A percentile compares a stretch with the other conserved stretches of the same genome.
Evolutionary conservation across 2,329 filamentous ascomycete genomes (phyloP).

Genomic region (Botrytis medusae): DNA sequence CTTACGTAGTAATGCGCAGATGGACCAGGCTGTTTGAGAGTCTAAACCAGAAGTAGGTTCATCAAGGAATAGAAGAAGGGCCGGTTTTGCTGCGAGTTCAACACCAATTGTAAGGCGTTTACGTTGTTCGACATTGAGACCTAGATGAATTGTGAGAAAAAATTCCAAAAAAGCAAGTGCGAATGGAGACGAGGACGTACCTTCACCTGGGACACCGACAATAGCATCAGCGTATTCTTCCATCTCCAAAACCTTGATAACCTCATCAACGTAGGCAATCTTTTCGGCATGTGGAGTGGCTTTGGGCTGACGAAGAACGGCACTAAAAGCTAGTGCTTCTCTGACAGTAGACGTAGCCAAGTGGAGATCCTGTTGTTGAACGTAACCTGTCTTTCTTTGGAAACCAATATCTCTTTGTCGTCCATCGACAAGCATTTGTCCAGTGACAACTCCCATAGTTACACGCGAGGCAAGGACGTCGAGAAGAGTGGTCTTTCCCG

Average conservation of each 20-base stretch:
- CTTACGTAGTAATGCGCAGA: constrained; percentile 84
- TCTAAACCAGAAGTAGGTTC: constrained; percentile 95
- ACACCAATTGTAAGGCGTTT: constrained; percentile 90
- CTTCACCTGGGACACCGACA: constrained; percentile 87
- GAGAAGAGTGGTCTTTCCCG: constrained; percentile 90
- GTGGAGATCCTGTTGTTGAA: constrained; percentile 72
- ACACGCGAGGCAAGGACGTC: constrained; percentile 83
- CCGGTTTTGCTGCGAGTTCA: constrained; percentile 87
- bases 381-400: constrained; percentile 89
- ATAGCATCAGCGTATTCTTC: constrained; percentile 85
- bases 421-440: constrained; percentile 72
- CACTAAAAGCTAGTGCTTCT: constrained; percentile 83
- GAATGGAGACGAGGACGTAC: constrained; percentile 14
- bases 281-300: constrained; percentile 74
- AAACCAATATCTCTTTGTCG: constrained; percentile 74
- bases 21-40: constrained; percentile 90
- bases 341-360: constrained; percentile 81
- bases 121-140: constrained; percentile 69
- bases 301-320: constrained; percentile 78
- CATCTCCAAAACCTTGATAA: constrained; percentile 90
- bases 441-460: constrained; percentile 84
- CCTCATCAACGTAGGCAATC: constrained; percentile 81
- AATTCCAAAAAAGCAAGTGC: not conserved
- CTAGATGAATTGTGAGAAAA: constrained; percentile 14
- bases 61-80: constrained; percentile 86